These are phyloP conservation scores for Trametes meyenii DNA, from an alignment of 768 basidiomycete genomes.

Conservation along the genomic window DNA sequence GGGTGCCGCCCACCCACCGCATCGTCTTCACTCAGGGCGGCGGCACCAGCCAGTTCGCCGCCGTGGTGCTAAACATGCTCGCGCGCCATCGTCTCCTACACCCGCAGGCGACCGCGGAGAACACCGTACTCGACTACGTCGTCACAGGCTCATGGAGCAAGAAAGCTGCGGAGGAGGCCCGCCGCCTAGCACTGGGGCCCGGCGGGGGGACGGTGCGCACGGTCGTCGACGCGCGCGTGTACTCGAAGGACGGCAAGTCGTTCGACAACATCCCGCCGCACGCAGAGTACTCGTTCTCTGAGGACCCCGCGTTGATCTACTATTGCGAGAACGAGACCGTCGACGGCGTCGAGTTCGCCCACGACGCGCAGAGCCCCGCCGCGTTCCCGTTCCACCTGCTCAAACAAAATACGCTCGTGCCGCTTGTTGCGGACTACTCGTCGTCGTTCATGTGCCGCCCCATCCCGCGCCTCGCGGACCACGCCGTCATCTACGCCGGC, in stretches of 20 bases:
- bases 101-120: constrained; percentile 56
- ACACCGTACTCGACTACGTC: constrained; percentile 81
- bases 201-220: constrained; percentile 56
- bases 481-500: constrained; percentile 94
- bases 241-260: constrained; percentile 65
- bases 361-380: constrained; percentile 51
- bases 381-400: constrained; percentile 86
- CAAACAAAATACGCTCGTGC: constrained; percentile 56
- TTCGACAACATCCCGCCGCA: constrained; percentile 82
- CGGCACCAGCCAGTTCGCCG: constrained; percentile 89
- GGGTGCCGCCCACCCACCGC: constrained; percentile 80
- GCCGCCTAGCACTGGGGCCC: constrained; percentile 46
- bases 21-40: constrained; percentile 96
- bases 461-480: constrained; percentile 84
- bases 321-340: constrained; percentile 99
- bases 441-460: constrained; percentile 96
- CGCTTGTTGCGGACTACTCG: constrained; percentile 93
- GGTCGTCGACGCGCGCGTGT: constrained; percentile 67
- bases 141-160: constrained; percentile 93
- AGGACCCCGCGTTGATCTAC: constrained; percentile 87
- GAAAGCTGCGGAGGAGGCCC: constrained; percentile 83
- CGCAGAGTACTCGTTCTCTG: constrained; percentile 72
- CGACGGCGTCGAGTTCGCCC: constrained; percentile 87
- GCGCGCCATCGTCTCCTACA: constrained; percentile 80
- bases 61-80: constrained; percentile 89